phyloP scores from a whole-genome alignment of 805 yeast genomes.

The Clavispora vitiphila region DNA sequence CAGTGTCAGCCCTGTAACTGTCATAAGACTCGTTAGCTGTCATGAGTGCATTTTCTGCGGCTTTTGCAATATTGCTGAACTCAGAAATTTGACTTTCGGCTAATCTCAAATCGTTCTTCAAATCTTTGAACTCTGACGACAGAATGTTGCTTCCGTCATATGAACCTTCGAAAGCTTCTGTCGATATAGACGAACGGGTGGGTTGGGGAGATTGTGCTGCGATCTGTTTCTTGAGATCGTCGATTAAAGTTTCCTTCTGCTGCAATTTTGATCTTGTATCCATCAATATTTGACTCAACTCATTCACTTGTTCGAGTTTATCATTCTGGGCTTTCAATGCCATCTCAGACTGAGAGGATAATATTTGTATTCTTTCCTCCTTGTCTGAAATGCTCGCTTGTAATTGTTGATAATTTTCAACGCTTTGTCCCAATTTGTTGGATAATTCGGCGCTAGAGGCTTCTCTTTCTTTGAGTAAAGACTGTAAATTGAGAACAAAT shows the following conservation, averaged over 20 bases:
- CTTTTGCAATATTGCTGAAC: slow-evolving; percentile 55
- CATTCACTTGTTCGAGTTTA: slow-evolving; percentile 55
- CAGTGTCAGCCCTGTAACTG: slow-evolving; percentile 23
- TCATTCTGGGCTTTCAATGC: slow-evolving; percentile 49
- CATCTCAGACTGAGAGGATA: slow-evolving; percentile 52
- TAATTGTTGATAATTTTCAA: slow-evolving; percentile 41
- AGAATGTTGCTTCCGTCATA: background rate
- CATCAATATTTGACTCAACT: slow-evolving; percentile 42
- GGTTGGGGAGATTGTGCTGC: slow-evolving; percentile 8
- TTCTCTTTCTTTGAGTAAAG: slow-evolving; percentile 59
- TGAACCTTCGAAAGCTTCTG: background rate
- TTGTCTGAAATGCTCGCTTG: slow-evolving; percentile 45
- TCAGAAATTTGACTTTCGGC: slow-evolving; percentile 58
- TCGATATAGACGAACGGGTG: background rate
- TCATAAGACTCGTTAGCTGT: slow-evolving; percentile 53
- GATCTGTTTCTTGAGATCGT: slow-evolving; percentile 35
- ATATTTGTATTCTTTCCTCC: slow-evolving; percentile 49
- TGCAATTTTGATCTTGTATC: slow-evolving; percentile 38
- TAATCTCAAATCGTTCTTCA: slow-evolving; percentile 50
- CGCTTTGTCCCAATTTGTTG: slow-evolving; percentile 43
- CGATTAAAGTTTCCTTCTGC: slow-evolving; percentile 36
- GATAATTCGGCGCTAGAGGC: slow-evolving; percentile 44
- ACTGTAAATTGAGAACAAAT: slow-evolving; percentile 55
- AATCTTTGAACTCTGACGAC: slow-evolving; percentile 36
- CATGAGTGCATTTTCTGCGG: slow-evolving; percentile 62